Evolutionary conservation across 257 asterid genomes (phyloP).

Genomic region (Avicennia marina): DNA sequence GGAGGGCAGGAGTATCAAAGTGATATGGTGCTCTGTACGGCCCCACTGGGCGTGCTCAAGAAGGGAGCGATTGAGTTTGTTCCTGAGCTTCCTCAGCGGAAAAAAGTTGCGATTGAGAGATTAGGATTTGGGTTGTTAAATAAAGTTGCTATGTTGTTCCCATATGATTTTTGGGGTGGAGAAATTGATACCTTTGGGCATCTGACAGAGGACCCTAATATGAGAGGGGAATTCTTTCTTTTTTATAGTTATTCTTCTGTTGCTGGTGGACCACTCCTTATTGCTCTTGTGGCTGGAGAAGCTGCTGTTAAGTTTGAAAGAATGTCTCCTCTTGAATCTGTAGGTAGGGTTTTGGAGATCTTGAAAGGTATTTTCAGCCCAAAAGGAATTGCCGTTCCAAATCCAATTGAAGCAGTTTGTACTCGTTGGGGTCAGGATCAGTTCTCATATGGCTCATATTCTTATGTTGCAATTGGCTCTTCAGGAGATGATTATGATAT

Average conservation of each 20-base stretch:
- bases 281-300: conserved; percentile 97
- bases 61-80: conserved; percentile 64
- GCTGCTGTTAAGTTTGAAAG: conserved; percentile 83
- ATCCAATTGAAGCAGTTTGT: conserved; percentile 87
- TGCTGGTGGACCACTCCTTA: conserved; percentile 94
- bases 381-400: conserved; percentile 95
- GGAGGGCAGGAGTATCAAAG: conserved; percentile 74
- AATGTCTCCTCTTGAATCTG: conserved; percentile 80
- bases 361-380: conserved; percentile 91
- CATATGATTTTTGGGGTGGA: conserved; percentile 99
- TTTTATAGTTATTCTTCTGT: conserved; percentile 89
- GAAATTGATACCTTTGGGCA: conserved; percentile 98
- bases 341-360: conserved; percentile 66
- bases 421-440: conserved; percentile 99
- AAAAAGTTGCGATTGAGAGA: conserved; percentile 82
- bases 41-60: conserved; percentile 86
- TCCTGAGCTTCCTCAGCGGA: conserved; percentile 84
- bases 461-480: conserved; percentile 92
- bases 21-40: conserved; percentile 89
- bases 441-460: conserved; percentile 85
- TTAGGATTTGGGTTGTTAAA: conserved; percentile 89
- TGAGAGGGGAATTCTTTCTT: conserved; percentile 92
- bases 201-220: conserved; percentile 73
- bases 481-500: conserved; percentile 97
- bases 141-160: conserved; percentile 92